Conservation (phyloP, 2,329 filamentous ascomycete genomes). For the Samsoniella hepiali region DNA sequence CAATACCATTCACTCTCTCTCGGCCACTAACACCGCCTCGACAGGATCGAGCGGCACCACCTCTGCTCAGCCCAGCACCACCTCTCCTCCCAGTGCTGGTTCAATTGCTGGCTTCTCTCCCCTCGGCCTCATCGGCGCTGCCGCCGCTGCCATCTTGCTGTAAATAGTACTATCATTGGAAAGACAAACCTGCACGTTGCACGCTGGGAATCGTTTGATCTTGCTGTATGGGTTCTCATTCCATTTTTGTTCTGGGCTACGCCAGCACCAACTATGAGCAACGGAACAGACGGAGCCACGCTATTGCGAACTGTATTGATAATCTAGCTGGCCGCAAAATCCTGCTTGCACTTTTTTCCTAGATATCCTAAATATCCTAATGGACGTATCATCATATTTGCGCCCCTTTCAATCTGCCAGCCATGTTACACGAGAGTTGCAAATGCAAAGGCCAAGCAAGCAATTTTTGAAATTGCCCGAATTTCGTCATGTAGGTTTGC, state of each 20-base stretch:
- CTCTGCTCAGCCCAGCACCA: background rate
- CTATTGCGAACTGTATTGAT: background rate
- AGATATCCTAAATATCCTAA: background rate
- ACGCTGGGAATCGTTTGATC: background rate
- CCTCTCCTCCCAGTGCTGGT: background rate
- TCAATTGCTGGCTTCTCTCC: background rate
- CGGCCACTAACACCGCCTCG: background rate
- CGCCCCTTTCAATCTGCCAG: background rate
- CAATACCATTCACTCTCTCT: no score
- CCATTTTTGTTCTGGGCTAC: background rate
- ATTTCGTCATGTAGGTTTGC: no score
- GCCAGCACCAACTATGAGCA: no score
- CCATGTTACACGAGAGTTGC: no score
- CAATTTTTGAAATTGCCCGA: no score
- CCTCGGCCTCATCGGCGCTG: slow-evolving; percentile 3
- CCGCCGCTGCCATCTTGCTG: slow-evolving; percentile 5
- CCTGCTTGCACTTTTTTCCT: background rate
- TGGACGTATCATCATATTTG: background rate
- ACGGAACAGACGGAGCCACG: background rate
- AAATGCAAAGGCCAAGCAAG: no score
- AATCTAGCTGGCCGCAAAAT: background rate
- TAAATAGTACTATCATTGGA: background rate
- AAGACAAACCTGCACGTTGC: no score
- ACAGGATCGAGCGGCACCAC: background rate
- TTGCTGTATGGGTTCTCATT: background rate